phyloP scores from a whole-genome alignment of 2,329 filamentous ascomycete genomes.

The Pseudocercospora vitis region DNA sequence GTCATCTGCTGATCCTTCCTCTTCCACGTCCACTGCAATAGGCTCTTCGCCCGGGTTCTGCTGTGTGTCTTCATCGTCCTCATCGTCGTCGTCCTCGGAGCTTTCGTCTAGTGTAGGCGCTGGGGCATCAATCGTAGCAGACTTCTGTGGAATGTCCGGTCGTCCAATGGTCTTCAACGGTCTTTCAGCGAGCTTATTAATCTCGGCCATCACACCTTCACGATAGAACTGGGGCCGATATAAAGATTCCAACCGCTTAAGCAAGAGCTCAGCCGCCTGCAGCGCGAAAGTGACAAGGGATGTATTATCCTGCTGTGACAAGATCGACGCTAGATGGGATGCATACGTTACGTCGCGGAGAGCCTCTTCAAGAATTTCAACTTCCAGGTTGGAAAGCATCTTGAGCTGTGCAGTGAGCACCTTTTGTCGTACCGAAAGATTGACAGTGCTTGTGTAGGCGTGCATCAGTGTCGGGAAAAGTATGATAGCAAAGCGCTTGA shows the following conservation, averaged over 20 bases:
- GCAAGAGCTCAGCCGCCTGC: constrained; percentile 83
- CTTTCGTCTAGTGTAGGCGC: not conserved
- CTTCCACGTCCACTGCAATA: constrained; percentile 30
- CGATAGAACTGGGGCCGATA: constrained; percentile 97
- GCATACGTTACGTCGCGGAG: constrained; percentile 88
- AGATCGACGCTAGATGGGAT: constrained; percentile 89
- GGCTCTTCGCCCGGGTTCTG: constrained; percentile 50
- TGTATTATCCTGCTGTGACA: constrained; percentile 92
- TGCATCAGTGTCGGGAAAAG: constrained; percentile 93
- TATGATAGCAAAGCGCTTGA: constrained; percentile 89
- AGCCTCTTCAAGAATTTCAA: constrained; percentile 78
- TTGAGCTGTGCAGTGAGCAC: constrained; percentile 94
- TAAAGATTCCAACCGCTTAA: constrained; percentile 78
- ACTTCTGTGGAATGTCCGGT: constrained; percentile 15
- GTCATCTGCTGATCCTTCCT: constrained; percentile 14
- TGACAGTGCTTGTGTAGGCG: constrained; percentile 96
- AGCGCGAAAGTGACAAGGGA: constrained; percentile 82
- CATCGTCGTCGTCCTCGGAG: constrained; percentile 35
- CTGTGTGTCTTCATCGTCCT: constrained; percentile 49
- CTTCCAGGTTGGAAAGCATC: constrained; percentile 95
- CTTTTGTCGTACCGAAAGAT: constrained; percentile 89
- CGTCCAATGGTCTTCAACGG: constrained; percentile 27
- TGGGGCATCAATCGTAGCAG: not conserved
- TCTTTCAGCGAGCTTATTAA: constrained; percentile 70
- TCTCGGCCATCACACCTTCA: constrained; percentile 91